Evolutionary conservation across 352 stramenopile species (phyloP).

Genomic region (Globisporangium perplexum): DNA sequence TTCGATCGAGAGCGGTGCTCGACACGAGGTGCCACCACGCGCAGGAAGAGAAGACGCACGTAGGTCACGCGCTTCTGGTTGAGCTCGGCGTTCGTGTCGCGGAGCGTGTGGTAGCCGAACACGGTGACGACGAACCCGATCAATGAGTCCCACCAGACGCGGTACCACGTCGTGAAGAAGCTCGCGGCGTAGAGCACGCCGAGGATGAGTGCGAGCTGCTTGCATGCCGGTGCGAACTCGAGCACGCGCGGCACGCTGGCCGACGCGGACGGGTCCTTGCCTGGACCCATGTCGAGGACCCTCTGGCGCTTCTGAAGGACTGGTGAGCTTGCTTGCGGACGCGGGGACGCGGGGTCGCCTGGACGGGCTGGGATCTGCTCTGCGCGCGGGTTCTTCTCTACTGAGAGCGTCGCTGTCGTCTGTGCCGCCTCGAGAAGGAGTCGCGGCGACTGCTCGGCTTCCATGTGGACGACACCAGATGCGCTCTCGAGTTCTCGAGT

Average conservation of each 20-base stretch:
- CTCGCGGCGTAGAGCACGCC: conserved; percentile 45
- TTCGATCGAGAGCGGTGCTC: background rate
- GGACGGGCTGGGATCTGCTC: background rate
- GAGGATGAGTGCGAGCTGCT: conserved; percentile 48
- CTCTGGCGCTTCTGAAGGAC: background rate
- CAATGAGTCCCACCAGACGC: conserved; percentile 76
- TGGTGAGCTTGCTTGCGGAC: too few species aligned
- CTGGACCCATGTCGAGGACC: background rate
- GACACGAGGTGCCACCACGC: background rate
- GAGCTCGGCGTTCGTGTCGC: conserved; percentile 38
- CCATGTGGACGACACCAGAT: too few species aligned
- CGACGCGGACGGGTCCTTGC: background rate
- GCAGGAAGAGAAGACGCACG: conserved; percentile 7
- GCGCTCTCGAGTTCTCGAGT: too few species aligned
- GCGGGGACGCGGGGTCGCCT: too few species aligned
- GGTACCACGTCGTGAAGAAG: conserved; percentile 77
- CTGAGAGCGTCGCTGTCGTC: too few species aligned
- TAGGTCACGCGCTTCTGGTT: conserved; percentile 25
- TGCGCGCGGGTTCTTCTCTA: too few species aligned
- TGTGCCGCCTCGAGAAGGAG: too few species aligned
- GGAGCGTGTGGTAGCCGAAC: conserved; percentile 52
- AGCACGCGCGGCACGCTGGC: conserved; percentile 38
- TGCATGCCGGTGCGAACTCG: conserved; percentile 57
- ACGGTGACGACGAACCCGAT: conserved; percentile 41
- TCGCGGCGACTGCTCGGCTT: too few species aligned